Percentiles rank a stretch among this genome's conserved stretches.
phyloP scores from a whole-genome alignment of 1,284 basidiomycete genomes.

The Cutaneotrichosporon sp. region DNA sequence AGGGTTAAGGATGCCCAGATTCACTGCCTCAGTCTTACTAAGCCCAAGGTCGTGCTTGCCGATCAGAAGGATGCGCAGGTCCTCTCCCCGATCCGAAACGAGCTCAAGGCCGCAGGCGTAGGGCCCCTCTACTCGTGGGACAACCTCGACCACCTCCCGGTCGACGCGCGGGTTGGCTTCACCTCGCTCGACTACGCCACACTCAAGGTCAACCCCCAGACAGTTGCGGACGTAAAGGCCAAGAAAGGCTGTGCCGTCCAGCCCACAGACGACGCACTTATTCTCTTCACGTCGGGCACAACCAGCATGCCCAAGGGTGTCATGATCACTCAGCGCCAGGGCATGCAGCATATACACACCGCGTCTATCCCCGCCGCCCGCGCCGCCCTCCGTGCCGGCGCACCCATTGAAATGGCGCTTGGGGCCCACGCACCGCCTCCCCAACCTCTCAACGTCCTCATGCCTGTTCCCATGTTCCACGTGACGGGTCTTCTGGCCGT shows the following conservation, averaged over 20 bases:
- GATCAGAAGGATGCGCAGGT: constrained; percentile 36
- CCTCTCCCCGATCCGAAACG: constrained; percentile 19
- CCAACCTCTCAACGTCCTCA: constrained; percentile 21
- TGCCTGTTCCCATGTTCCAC: constrained; percentile 49
- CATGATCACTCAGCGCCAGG: constrained; percentile 22
- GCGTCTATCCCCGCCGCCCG: constrained; percentile 21
- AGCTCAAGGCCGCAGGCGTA: constrained; percentile 7
- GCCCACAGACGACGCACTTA: constrained; percentile 44
- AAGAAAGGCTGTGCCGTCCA: constrained; percentile 6
- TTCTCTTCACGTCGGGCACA: constrained; percentile 42
- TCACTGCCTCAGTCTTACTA: constrained; percentile 35
- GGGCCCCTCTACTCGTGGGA: constrained; percentile 21
- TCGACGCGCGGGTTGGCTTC: background rate
- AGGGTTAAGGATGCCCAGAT: constrained; percentile 25
- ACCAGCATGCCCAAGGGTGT: constrained; percentile 26
- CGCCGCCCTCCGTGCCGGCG: constrained; percentile 39
- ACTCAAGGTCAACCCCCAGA: background rate
- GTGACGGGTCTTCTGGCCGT: constrained; percentile 46
- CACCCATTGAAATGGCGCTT: constrained; percentile 19
- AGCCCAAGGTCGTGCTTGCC: constrained; percentile 37
- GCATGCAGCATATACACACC: constrained; percentile 17
- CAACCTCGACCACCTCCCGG: constrained; percentile 6
- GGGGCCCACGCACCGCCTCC: background rate
- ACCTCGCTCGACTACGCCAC: constrained; percentile 10
- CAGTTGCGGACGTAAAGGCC: constrained; percentile 21